Base-by-base conservation (phyloP, 2,329 filamentous ascomycete species). In the Rutstroemia sp. region DNA sequence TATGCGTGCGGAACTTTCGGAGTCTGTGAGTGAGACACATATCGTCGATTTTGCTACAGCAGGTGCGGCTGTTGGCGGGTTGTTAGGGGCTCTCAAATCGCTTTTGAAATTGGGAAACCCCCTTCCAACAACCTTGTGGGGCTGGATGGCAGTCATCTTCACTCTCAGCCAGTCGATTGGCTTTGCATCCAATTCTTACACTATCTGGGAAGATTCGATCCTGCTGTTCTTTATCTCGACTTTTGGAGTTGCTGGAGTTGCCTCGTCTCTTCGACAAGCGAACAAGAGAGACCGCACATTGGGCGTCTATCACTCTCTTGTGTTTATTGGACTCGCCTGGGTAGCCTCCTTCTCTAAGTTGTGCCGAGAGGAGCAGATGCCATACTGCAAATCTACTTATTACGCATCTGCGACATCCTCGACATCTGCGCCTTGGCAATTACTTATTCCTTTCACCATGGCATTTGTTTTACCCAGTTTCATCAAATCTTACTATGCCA, bases 341-440 rank as follows among this genome's bases (percentile, higher is more conserved):
- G 54, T 92, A 3, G 87, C 91, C 0, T 95, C 92, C 1, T 84
- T 92, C 63, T 96, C 94, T 9, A 88, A 91, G 63, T 83, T 99
- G 19, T 99, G 94, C 70, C 87, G 94, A 57, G 94, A 99, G 71
- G 94, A 99, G 73, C 94, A 99, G 73, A 96, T 97, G 89, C 94
- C 94, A 0, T 95, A 87, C 73, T 99, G 94, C 76, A 84, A 82
- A 54, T 96, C 92, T 2, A 96, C 94, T 0, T 99, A 96, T 75
- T 99, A 99, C 69, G 87, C 91, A 4, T 96, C 92, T 0, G 82
- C 87, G 9, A 89, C 86, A 2, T 96, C 92, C 0, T 97, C 94
- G 0, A 97, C 92, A 1, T 96, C 92, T 2, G 89, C 92, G 1
- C 80, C 85, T 1, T 96, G 92, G 90, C 92, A 97, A 71, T 78